A percentile compares a stretch with the other conserved stretches of the same genome.
Evolutionary conservation across 1,139 yeast genomes (phyloP).

Genomic region (Pichia sp.): DNA sequence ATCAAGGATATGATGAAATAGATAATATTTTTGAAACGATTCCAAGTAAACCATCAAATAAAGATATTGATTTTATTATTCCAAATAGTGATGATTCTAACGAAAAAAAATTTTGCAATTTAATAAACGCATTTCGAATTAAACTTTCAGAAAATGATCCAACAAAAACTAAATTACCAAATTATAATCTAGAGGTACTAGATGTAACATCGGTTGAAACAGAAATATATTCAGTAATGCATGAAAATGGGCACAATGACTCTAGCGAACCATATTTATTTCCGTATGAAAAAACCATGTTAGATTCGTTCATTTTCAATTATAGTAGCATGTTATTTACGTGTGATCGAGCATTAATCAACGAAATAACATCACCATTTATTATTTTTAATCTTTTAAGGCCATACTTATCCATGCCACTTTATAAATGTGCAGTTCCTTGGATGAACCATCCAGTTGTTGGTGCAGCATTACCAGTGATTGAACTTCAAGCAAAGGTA

Average conservation of each 20-base stretch:
- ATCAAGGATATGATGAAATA: too few relatives aligned
- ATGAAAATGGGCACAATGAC: too few relatives aligned
- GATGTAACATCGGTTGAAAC: constrained; percentile 7
- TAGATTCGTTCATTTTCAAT: constrained; percentile 29
- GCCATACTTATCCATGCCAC: constrained; percentile 19
- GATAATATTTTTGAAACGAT: too few relatives aligned
- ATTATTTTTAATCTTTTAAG: constrained; percentile 24
- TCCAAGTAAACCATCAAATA: too few relatives aligned
- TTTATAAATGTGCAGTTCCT: constrained; percentile 27
- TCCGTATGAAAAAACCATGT: constrained; percentile 25
- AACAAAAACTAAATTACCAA: neutral
- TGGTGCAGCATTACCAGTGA: constrained; percentile 29
- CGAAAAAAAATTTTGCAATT: too few relatives aligned
- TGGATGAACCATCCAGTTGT: constrained; percentile 33
- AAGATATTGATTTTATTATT: too few relatives aligned
- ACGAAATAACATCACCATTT: constrained; percentile 28
- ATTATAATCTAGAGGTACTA: neutral
- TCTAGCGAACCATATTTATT: too few relatives aligned
- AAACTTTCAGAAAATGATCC: neutral
- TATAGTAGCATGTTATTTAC: constrained; percentile 25
- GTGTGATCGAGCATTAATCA: constrained; percentile 21
- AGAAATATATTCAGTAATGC: neutral
- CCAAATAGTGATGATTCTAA: too few relatives aligned
- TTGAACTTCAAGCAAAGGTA: constrained; percentile 28
- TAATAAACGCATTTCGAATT: too few relatives aligned